Evolutionary conservation across 176 grass and related monocot genomes (phyloP).

Genomic region (Cymbopogon citratus): DNA sequence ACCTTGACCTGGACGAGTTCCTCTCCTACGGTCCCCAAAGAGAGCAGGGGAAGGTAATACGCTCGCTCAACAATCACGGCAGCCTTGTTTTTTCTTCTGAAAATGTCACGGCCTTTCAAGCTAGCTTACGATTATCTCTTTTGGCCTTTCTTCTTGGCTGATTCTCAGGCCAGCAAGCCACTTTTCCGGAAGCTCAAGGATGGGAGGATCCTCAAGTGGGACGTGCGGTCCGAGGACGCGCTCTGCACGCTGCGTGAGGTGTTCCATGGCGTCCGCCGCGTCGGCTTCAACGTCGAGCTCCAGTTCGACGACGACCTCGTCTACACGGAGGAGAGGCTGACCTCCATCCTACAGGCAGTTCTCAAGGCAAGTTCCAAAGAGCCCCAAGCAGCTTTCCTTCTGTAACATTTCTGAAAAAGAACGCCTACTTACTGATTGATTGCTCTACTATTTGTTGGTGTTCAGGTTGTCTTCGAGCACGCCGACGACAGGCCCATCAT

Average conservation of each 20-base stretch:
- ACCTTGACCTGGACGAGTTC: slow-evolving; percentile 59
- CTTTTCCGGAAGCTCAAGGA: slow-evolving; percentile 71
- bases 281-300: slow-evolving; percentile 86
- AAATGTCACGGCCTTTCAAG: too few relatives aligned
- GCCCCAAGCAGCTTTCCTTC: background rate
- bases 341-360: slow-evolving; percentile 30
- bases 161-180: slow-evolving; percentile 46
- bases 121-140: too few relatives aligned
- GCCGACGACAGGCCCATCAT: slow-evolving; percentile 50
- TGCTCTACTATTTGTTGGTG: too few relatives aligned
- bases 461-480: slow-evolving; percentile 53
- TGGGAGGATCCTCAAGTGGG: slow-evolving; percentile 55
- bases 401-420: background rate
- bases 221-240: slow-evolving; percentile 41
- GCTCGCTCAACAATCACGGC: background rate
- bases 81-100: too few relatives aligned
- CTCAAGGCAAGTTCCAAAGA: slow-evolving; percentile 27
- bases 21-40: slow-evolving; percentile 66
- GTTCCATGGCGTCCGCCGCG: slow-evolving; percentile 39
- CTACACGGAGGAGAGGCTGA: slow-evolving; percentile 51
- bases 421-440: background rate
- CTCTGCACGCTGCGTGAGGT: slow-evolving; percentile 68
- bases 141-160: background rate
- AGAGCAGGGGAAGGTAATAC: slow-evolving; percentile 32
- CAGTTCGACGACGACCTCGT: slow-evolving; percentile 55